Evolutionary conservation across 768 basidiomycete genomes (phyloP).

Genomic region (Boletus huronensis): DNA sequence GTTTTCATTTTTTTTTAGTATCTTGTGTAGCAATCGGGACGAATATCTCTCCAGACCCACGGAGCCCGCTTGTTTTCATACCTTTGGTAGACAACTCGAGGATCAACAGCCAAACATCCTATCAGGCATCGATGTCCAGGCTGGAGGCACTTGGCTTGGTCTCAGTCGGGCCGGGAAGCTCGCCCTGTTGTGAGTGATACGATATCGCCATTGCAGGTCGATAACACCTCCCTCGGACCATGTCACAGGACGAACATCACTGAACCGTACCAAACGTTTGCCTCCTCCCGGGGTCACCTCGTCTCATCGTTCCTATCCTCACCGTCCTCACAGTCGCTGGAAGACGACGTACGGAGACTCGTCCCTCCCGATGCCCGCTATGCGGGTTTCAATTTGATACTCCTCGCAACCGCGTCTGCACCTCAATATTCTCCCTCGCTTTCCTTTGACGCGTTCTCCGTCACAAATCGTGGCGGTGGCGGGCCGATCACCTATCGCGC

Average conservation of each 20-base stretch:
- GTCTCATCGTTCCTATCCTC: constrained; percentile 65
- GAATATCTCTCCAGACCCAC: constrained; percentile 70
- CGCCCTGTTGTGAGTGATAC: constrained; percentile 61
- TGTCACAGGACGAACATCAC: constrained; percentile 78
- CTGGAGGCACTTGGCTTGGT: constrained; percentile 84
- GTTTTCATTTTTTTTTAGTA: constrained; percentile 37
- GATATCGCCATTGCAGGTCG: not conserved
- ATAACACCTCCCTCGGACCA: no score
- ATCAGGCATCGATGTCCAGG: constrained; percentile 69
- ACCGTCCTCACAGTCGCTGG: constrained; percentile 43
- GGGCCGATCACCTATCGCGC: constrained; percentile 52
- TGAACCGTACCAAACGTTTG: constrained; percentile 49
- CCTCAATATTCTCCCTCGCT: constrained; percentile 20
- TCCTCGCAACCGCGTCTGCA: constrained; percentile 44
- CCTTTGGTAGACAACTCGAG: constrained; percentile 42
- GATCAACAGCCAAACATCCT: constrained; percentile 41
- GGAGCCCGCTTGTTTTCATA: constrained; percentile 60
- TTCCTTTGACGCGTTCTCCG: constrained; percentile 50
- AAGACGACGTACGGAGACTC: constrained; percentile 47
- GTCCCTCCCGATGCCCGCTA: constrained; percentile 49
- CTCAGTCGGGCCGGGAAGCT: constrained; percentile 61
- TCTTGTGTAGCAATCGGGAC: constrained; percentile 75
- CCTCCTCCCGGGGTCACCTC: constrained; percentile 66
- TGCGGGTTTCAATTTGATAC: constrained; percentile 80
- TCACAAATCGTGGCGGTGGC: constrained; percentile 73